These are phyloP conservation scores for Funneliformis caledonium DNA, from an alignment of 371 early-diverging fungal species.

Conservation along the genomic window DNA sequence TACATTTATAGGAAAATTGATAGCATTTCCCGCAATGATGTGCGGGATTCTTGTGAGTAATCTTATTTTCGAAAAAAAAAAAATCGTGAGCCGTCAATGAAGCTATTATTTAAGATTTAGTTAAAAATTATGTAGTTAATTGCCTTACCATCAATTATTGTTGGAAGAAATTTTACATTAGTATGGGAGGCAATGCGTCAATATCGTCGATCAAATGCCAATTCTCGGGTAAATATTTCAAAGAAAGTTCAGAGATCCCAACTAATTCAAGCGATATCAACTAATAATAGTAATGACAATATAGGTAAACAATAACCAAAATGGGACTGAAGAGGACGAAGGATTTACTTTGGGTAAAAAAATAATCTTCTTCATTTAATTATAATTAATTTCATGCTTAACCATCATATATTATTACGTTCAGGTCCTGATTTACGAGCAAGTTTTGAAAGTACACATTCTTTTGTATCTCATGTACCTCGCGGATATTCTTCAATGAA, in stretches of 20 bases:
- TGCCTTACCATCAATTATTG: constrained; percentile 86
- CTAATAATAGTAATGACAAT: not conserved
- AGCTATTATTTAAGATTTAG: not conserved
- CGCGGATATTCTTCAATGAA: constrained; percentile 21
- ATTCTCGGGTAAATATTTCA: constrained; percentile 8
- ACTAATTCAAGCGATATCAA: not conserved
- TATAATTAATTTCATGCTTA: not conserved
- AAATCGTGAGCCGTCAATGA: not conserved
- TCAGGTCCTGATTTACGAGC: constrained; percentile 21
- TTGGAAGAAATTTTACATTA: constrained; percentile 84
- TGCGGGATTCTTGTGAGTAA: constrained; percentile 71
- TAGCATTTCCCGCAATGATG: constrained; percentile 87
- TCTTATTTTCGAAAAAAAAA: not conserved
- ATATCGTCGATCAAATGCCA: constrained; percentile 20
- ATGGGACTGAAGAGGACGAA: not conserved
- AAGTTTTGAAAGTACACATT: constrained; percentile 37
- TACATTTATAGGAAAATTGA: constrained; percentile 81
- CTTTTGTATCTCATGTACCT: constrained; percentile 24
- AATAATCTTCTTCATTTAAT: not conserved
- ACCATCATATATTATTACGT: not conserved
- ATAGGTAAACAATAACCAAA: not conserved
- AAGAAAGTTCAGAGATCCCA: not conserved
- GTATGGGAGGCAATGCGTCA: constrained; percentile 79
- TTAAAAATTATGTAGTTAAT: constrained; percentile 57
- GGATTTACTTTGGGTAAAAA: constrained; percentile 20